Conservation (phyloP, 257 asterid species). For the Eucommia ulmoides region DNA sequence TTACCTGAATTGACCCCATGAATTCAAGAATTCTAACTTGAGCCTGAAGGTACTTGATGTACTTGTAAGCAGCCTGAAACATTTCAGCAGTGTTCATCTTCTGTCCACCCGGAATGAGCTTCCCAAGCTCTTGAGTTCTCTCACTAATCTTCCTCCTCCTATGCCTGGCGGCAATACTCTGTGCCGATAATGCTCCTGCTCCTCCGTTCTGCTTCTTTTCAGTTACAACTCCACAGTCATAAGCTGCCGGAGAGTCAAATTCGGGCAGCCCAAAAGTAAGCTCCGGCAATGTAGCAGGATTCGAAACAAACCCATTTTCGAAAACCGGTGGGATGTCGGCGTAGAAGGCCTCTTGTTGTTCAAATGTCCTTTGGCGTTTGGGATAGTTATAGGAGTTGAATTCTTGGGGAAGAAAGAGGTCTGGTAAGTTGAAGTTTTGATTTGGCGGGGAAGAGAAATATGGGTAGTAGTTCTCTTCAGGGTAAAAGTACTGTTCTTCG, state of each 20-base stretch:
- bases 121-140: constrained; percentile 1
- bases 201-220: background rate
- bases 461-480: constrained; percentile 1
- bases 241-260: background rate
- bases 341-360: background rate
- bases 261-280: background rate
- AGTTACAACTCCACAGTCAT: background rate
- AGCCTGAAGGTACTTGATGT: constrained; percentile 1
- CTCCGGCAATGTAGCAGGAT: background rate
- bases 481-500: constrained; percentile 1
- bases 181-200: background rate
- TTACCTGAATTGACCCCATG: background rate
- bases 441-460: background rate
- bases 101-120: background rate
- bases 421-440: background rate
- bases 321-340: background rate
- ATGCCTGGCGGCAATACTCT: background rate
- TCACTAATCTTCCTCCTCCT: constrained; percentile 1
- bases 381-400: background rate
- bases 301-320: background rate
- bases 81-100: constrained; percentile 2
- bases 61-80: background rate
- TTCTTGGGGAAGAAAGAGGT: background rate
- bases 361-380: background rate
- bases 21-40: constrained; percentile 4